Conservation (phyloP, 805 yeast genomes). For the Tanozyma kutaoensis region DNA sequence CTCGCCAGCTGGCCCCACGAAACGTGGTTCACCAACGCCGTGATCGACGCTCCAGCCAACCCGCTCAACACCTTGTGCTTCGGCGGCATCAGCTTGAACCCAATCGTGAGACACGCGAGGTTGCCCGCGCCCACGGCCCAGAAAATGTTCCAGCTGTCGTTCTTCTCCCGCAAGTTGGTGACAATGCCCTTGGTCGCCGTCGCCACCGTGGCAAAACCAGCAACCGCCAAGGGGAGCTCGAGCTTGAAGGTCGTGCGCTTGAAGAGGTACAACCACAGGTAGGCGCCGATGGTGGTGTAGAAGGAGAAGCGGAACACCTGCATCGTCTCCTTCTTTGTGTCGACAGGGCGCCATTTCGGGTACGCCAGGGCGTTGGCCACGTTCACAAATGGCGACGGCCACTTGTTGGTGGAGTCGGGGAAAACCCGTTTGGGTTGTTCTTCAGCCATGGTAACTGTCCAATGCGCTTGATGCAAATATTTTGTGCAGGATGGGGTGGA, state of each 20-base stretch:
- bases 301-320: constrained; percentile 32
- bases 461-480: too few relatives aligned
- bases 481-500: too few relatives aligned
- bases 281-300: constrained; percentile 35
- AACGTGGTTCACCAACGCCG: constrained; percentile 24
- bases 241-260: constrained; percentile 28
- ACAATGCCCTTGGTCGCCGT: constrained; percentile 34
- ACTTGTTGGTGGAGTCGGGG: constrained; percentile 27
- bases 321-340: constrained; percentile 37
- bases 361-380: constrained; percentile 24
- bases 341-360: constrained; percentile 39
- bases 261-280: constrained; percentile 32
- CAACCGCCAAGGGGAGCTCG: constrained; percentile 24
- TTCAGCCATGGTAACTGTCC: constrained; percentile 13
- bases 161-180: constrained; percentile 48
- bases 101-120: constrained; percentile 30
- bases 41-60: constrained; percentile 22
- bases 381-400: constrained; percentile 29
- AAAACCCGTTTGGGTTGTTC: constrained; percentile 4
- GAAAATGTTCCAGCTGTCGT: constrained; percentile 49
- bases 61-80: constrained; percentile 29
- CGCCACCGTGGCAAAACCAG: constrained; percentile 36
- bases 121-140: constrained; percentile 49
- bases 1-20: constrained; percentile 27
- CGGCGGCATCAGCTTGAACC: constrained; percentile 26